phyloP scores from a whole-genome alignment of 306 rosid species.

The Elaeagnus macrophylla region DNA sequence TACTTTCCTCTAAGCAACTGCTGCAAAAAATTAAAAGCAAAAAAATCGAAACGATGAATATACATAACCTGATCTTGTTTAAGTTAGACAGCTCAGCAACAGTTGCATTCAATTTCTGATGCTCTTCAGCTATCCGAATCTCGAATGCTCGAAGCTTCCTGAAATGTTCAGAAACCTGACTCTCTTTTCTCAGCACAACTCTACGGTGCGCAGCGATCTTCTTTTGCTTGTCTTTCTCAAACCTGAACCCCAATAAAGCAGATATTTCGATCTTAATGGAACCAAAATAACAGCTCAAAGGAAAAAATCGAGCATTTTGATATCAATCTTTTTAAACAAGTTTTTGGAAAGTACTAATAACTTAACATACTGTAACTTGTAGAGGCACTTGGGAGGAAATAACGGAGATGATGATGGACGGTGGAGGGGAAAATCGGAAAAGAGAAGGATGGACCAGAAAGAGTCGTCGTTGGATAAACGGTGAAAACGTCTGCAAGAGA shows the following conservation, averaged over 20 bases:
- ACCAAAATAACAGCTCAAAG: too few relatives aligned
- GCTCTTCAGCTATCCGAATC: conserved; percentile 32
- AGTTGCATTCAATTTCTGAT: conserved; percentile 20
- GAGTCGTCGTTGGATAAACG: conserved; percentile 46
- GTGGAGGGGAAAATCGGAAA: conserved; percentile 36
- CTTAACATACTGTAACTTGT: conserved; percentile 33
- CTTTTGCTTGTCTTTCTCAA: conserved; percentile 53
- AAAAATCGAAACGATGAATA: background rate
- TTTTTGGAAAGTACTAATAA: too few relatives aligned
- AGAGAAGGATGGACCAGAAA: conserved; percentile 57
- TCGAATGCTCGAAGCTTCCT: conserved; percentile 39
- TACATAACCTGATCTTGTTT: conserved; percentile 42
- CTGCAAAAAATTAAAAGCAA: too few relatives aligned
- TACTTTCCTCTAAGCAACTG: too few relatives aligned
- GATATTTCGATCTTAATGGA: too few relatives aligned
- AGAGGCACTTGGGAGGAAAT: conserved; percentile 36
- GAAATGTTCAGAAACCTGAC: conserved; percentile 51
- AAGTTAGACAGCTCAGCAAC: conserved; percentile 44
- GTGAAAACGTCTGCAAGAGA: conserved; percentile 49
- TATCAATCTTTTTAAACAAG: too few relatives aligned
- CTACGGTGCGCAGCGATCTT: conserved; percentile 47
- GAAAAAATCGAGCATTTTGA: too few relatives aligned
- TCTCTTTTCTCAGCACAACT: conserved; percentile 53
- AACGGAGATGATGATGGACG: conserved; percentile 1
- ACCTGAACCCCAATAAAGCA: conserved; percentile 25